Evolutionary conservation across 306 rosid species (phyloP).

Genomic region (Lathyrus tuberosus): DNA sequence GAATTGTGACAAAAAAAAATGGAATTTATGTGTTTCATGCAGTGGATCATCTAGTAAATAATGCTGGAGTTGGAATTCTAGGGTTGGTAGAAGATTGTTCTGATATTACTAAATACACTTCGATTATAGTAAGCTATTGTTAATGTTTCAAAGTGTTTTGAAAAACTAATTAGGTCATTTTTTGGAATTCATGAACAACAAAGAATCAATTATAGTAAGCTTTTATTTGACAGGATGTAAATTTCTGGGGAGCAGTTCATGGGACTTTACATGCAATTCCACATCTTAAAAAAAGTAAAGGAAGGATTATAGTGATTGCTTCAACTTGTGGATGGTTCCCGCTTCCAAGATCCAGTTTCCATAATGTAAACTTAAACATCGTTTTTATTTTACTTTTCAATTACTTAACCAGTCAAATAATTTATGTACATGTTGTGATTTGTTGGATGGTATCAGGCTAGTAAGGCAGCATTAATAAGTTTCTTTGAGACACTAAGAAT

Average conservation of each 20-base stretch:
- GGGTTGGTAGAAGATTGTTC: slow-evolving; percentile 39
- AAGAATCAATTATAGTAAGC: slow-evolving; percentile 36
- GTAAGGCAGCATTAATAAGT: slow-evolving; percentile 53
- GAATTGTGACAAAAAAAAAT: not conserved
- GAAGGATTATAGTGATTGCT: slow-evolving; percentile 65
- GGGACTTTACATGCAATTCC: slow-evolving; percentile 61
- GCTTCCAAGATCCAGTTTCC: slow-evolving; percentile 53
- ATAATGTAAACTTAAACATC: slow-evolving; percentile 46
- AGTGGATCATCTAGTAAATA: slow-evolving; percentile 86
- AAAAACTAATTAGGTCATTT: not conserved
- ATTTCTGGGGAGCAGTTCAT: slow-evolving; percentile 78
- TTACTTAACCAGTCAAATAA: no score
- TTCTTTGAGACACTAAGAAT: slow-evolving; percentile 52
- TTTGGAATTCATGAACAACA: no score
- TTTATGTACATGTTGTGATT: no score
- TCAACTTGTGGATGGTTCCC: slow-evolving; percentile 67
- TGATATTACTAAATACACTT: slow-evolving; percentile 11
- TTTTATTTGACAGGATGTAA: slow-evolving; percentile 51
- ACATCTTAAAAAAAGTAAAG: slow-evolving; percentile 56
- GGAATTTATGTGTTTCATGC: slow-evolving; percentile 26
- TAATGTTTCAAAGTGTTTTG: not conserved
- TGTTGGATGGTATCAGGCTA: slow-evolving; percentile 49
- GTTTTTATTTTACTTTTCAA: not conserved
- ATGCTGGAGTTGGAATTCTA: slow-evolving; percentile 50
- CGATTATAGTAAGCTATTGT: slow-evolving; percentile 32